Percentiles rank a stretch among this genome's conserved stretches.
These are phyloP conservation scores for Plasmodium sp. DNA, from an alignment of 169 alveolate genomes.

Conservation along the genomic window DNA sequence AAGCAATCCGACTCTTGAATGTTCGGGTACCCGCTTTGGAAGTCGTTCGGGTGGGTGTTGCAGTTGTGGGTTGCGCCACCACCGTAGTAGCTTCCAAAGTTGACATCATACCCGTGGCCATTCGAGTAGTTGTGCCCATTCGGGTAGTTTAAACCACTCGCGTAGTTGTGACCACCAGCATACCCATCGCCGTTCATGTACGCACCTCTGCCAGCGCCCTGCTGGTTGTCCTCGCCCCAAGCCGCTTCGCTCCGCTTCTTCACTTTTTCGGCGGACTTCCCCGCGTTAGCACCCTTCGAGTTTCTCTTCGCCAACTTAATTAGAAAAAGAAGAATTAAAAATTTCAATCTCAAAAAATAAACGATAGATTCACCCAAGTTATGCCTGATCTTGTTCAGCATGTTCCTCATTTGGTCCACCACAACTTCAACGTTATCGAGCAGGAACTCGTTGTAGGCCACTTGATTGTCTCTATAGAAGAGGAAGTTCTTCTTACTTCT, in stretches of 20 bases:
- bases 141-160: not conserved
- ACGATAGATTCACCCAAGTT: conserved; percentile 9
- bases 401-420: conserved; percentile 23
- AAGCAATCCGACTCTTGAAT: not conserved
- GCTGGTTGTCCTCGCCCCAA: not conserved
- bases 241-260: not conserved
- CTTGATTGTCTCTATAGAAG: conserved; percentile 47
- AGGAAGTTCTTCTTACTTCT: conserved; percentile 9
- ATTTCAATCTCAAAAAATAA: conserved; percentile 28
- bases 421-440: conserved; percentile 36
- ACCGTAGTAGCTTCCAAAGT: not conserved
- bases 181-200: not conserved
- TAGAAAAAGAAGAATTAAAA: conserved; percentile 27
- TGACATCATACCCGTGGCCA: not conserved
- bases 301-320: conserved; percentile 25
- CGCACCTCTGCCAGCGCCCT: not conserved
- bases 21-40: not conserved
- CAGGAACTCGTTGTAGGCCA: conserved; percentile 31
- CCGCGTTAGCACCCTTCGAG: not conserved
- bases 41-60: not conserved
- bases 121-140: not conserved
- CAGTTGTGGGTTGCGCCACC: not conserved
- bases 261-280: not conserved
- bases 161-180: not conserved
- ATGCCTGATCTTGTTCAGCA: conserved; percentile 37